These are phyloP conservation scores for Phoma sp. DNA, from an alignment of 2,329 filamentous ascomycete genomes.

Conservation along the genomic window DNA sequence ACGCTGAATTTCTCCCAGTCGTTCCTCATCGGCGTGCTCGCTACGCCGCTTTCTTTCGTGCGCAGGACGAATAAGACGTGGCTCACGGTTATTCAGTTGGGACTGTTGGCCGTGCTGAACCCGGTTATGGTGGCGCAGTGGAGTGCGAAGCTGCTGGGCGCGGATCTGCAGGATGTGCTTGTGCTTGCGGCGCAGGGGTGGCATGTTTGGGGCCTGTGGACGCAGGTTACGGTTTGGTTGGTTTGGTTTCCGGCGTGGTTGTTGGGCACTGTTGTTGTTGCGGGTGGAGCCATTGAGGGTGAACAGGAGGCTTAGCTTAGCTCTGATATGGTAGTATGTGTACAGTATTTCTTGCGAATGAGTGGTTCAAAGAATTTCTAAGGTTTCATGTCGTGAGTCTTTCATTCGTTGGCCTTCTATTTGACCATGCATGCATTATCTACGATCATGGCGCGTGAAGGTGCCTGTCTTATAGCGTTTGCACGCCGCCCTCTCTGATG, in stretches of 20 bases:
- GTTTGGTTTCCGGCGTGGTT: slow-evolving; percentile 97
- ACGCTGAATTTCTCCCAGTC: slow-evolving; percentile 95
- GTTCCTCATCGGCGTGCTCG: slow-evolving; percentile 81
- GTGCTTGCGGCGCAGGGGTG: slow-evolving; percentile 82
- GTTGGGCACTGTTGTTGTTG: slow-evolving; percentile 56
- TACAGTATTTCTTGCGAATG: too few relatives aligned
- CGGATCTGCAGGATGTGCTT: slow-evolving; percentile 64
- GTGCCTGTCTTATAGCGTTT: slow-evolving; percentile 14
- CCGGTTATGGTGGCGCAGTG: slow-evolving; percentile 42
- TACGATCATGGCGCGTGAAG: slow-evolving; percentile 24
- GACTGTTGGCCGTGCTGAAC: slow-evolving; percentile 39
- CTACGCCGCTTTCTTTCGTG: slow-evolving; percentile 80
- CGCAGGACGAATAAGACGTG: slow-evolving; percentile 33
- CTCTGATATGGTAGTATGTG: background rate
- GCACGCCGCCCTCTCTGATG: slow-evolving; percentile 3
- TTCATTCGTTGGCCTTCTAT: slow-evolving; percentile 23
- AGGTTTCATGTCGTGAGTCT: slow-evolving; percentile 8
- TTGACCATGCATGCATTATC: slow-evolving; percentile 16
- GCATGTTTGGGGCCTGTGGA: slow-evolving; percentile 90
- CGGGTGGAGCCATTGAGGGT: slow-evolving; percentile 28
- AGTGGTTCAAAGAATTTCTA: too few relatives aligned
- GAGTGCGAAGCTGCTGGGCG: slow-evolving; percentile 32
- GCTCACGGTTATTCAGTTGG: slow-evolving; percentile 21
- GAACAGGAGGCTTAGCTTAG: background rate
- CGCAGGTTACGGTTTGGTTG: slow-evolving; percentile 88